A percentile compares a stretch with the other conserved stretches of the same genome.
These are phyloP conservation scores for Pyrenopolyporus hunteri DNA, from an alignment of 495 filamentous ascomycete genomes.

Conservation along the genomic window DNA sequence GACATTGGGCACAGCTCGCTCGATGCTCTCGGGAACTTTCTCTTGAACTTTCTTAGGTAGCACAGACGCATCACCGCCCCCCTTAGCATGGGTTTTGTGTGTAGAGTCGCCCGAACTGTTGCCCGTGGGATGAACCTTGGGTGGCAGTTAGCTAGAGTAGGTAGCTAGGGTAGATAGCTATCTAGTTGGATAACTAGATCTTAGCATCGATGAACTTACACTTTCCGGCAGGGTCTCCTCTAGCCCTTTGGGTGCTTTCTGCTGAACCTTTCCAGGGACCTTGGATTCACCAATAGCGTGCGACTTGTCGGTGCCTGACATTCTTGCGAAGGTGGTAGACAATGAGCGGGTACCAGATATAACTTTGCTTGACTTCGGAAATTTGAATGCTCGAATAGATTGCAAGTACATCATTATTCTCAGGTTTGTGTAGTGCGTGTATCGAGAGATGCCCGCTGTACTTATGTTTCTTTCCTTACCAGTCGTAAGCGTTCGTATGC, in stretches of 20 bases:
- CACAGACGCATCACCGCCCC: slow-evolving; percentile 19
- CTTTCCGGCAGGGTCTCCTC: slow-evolving; percentile 16
- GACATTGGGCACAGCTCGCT: slow-evolving; percentile 19
- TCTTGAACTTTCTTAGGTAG: slow-evolving; percentile 31
- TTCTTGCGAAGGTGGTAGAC: slow-evolving; percentile 5
- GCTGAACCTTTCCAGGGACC: slow-evolving; percentile 18
- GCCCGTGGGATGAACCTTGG: slow-evolving; percentile 18
- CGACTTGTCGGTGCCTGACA: slow-evolving; percentile 24
- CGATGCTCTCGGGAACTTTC: slow-evolving; percentile 22
- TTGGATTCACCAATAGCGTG: slow-evolving; percentile 25
- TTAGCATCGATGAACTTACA: background rate
- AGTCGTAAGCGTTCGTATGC: background rate
- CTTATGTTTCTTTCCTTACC: slow-evolving; percentile 4
- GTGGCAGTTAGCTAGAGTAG: background rate
- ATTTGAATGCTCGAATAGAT: slow-evolving; percentile 10
- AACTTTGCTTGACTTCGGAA: background rate
- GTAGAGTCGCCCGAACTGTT: slow-evolving; percentile 2
- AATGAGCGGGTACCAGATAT: background rate
- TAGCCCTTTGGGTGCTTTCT: slow-evolving; percentile 16
- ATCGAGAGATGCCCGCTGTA: background rate
- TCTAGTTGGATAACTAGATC: background rate
- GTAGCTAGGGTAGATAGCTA: background rate
- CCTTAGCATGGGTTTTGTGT: slow-evolving; percentile 27
- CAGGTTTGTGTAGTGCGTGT: background rate
- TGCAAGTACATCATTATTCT: slow-evolving; percentile 12